Conservation (phyloP, 2,329 filamentous ascomycete species). For the Aschersonia sp. region DNA sequence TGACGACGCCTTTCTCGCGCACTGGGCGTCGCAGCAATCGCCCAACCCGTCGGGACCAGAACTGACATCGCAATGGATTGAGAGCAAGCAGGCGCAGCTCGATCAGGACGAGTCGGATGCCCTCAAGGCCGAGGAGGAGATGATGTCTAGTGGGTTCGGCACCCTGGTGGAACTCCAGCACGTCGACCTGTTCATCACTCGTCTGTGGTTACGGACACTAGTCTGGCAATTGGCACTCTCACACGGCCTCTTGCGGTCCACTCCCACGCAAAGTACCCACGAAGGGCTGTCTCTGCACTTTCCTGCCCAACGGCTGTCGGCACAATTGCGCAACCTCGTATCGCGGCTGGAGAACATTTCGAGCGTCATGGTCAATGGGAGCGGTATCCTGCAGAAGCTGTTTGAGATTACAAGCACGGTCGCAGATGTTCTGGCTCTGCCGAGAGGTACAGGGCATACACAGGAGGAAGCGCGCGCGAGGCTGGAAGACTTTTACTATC, state of each 20-base stretch:
- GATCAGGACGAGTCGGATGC: constrained; percentile 21
- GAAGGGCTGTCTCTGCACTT: constrained; percentile 24
- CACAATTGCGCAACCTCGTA: constrained; percentile 22
- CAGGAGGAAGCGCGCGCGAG: constrained; percentile 29
- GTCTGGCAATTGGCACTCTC: constrained; percentile 27
- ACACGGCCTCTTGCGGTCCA: constrained; percentile 20
- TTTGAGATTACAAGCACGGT: constrained; percentile 47
- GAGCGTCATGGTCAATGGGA: constrained; percentile 39
- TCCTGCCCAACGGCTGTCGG: constrained; percentile 21
- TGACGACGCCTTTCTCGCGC: constrained; percentile 21
- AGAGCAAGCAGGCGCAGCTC: constrained; percentile 23
- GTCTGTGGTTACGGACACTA: constrained; percentile 25
- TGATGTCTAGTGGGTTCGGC: constrained; percentile 11
- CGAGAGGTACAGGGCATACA: constrained; percentile 20
- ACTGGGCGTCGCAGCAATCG: constrained; percentile 19
- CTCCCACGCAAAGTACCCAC: constrained; percentile 16
- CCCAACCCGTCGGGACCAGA: constrained; percentile 5
- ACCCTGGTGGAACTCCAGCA: constrained; percentile 23
- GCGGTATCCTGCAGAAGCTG: constrained; percentile 41
- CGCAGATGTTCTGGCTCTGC: constrained; percentile 40
- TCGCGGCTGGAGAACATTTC: constrained; percentile 18
- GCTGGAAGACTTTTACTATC: constrained; percentile 38
- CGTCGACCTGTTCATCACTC: constrained; percentile 24
- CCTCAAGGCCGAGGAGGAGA: constrained; percentile 11
- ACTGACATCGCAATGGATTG: constrained; percentile 23